Evolutionary conservation across 2,329 filamentous ascomycete genomes (phyloP), one percentile per base, ranked within the genome.

Genomic region (Hypoxylon sp.): DNA sequence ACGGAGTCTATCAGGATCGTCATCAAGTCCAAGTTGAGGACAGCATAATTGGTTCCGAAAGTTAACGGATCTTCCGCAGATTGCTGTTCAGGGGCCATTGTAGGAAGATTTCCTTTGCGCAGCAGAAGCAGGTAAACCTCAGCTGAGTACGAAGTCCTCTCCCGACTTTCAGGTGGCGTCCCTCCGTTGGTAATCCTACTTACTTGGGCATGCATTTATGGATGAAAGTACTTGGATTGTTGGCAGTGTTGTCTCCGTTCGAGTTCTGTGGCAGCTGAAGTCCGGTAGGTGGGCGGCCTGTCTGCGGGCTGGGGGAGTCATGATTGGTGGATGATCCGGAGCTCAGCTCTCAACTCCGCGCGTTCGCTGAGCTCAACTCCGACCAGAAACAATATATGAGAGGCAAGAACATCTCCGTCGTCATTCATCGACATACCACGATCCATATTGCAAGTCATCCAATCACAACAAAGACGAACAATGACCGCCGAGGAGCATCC

Each of bases 21-120:
- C 73, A 80, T 80, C 11, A 78, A 68, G 67, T 82, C 80, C n/a
- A 82, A 73, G 65, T 82, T 80, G 42, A 81, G 78, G 58, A 81
- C 72, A 1, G 78, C 79, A 65, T 79, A 80, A 67, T 77, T 69
- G 8, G 69, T 55, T 56, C 77, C 78, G 66, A 80, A 79, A 20
- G 24, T 60, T 36, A 49, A 32, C 7, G 14, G 18, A 18, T 28
- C 22, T 26, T 44, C 36, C 40, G 22, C 14, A 28, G 16, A 42
- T 30, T 66, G 49, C 24, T 38, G 18, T 40, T 20, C n/a, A 14
- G 57, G 20, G 3, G 14, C 49, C 40, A 60, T 60, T 36, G 18
- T 20, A 2, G 22, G 9, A 14, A 14, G 8, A 4, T 46, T 24
- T 22, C 11, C 36, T 3, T 3, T 6, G 24, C 24, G 14, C 20